Evolutionary conservation across 2,329 filamentous ascomycete genomes (phyloP).

Genomic region (Thelonectria rubi): DNA sequence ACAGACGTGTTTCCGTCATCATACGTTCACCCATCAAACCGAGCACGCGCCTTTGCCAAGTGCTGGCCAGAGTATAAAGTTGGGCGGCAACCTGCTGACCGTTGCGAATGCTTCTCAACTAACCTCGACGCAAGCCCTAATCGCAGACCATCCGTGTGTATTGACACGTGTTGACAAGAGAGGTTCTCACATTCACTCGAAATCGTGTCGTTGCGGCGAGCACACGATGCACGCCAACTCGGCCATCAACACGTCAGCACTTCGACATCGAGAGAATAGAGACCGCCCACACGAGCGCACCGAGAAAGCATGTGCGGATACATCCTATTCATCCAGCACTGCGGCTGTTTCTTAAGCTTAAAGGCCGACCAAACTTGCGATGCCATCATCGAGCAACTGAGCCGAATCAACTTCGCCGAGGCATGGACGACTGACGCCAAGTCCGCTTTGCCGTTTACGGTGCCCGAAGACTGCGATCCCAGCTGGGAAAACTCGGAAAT

Average conservation of each 20-base stretch:
- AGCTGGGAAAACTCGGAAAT: constrained; percentile 41
- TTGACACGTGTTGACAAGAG: neutral
- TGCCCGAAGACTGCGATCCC: constrained; percentile 38
- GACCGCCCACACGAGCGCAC: neutral
- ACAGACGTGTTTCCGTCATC: neutral
- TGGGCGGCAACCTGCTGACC: too few relatives aligned
- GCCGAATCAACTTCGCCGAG: constrained; percentile 42
- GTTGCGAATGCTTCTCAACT: neutral
- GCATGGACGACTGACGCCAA: constrained; percentile 37
- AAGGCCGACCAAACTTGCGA: constrained; percentile 38
- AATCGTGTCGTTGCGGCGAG: too few relatives aligned
- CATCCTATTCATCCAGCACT: constrained; percentile 39
- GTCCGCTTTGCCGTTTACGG: constrained; percentile 38
- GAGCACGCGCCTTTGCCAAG: neutral
- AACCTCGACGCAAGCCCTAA: neutral
- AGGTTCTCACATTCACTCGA: too few relatives aligned
- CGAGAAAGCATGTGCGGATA: constrained; percentile 43
- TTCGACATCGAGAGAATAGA: neutral
- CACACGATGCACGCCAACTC: neutral
- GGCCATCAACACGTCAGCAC: neutral
- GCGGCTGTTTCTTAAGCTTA: constrained; percentile 41
- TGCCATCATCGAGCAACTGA: constrained; percentile 37
- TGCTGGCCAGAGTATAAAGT: neutral
- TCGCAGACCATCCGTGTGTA: neutral
- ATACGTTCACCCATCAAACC: neutral